Base-by-base conservation (phyloP, 805 yeast genomes). In the Candida insectalens region DNA sequence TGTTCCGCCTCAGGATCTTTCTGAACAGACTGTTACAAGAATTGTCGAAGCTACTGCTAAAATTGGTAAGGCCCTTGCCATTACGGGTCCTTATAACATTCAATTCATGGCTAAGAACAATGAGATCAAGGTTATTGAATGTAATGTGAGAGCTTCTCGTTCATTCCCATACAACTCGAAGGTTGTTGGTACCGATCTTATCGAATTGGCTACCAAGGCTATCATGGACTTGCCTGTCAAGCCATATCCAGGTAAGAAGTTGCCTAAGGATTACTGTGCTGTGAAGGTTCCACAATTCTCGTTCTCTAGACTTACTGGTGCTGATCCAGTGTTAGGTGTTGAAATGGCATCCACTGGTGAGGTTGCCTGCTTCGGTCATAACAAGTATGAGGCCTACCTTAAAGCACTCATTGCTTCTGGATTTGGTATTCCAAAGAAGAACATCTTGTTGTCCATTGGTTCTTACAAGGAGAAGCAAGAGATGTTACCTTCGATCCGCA, bases 301-400 rank as follows among this genome's bases (percentile, higher is more conserved):
- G 5, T 89, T 92, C 77, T 82, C 96, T 20, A 78, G 97, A 60
- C 71, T 89, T 46, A 83, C 96, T 31, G 97, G 97, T 49, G 97
- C 97, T 36, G 97, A 89, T 59, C 97, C 97, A 35, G 87, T 89
- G 41, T 69, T 89, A 45, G 97, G 97, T 65, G 97, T 89, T 44
- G 97, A 89, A 65, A 89, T 89, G 97, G 96, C 97, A 14, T 89
- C 96, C 20, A 89, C 97, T 41, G 97, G 97, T 71, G 97, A 87
- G 62, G 96, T 88, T 53, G 99, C 99, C 32, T 75, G 94, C 43
- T 89, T 92, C 55, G 99, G 98, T 52, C 85, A 72, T 53, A 80
- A 88, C 69, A 89, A 89, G 63, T 88, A 87, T 55, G 98, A 94
- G 66, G 98, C 98, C 16, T 92, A 92, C 66, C 63, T 92, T 63